Evolutionary conservation across 129 eudicot species (phyloP), one percentile per base, ranked within the genome.

Genomic region (Escallonia herrerae): DNA sequence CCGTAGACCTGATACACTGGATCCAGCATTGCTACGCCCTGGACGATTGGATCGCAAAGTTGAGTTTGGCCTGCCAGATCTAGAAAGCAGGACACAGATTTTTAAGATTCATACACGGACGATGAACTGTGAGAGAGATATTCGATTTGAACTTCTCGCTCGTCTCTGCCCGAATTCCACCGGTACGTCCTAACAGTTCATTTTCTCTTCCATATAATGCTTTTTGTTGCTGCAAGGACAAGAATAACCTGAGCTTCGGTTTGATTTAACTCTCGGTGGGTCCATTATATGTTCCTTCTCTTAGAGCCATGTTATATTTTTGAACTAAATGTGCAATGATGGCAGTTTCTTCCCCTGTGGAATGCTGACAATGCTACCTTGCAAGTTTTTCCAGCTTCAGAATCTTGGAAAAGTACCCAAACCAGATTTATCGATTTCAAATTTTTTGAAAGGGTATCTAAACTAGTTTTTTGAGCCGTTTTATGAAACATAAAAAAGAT

Each of bases 141-240:
- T 94, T 11, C 87, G 99, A 3, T 94, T 89, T 76, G 99, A 94
- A 70, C 99, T 94, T 66, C 75, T 94, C 64, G 95, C 99, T 45
- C 95, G 97, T 39, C 96, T 94, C 52, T 94, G 99, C 85, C 99
- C 99, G 13, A 94, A 94, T 74, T 86, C 99, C 48, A 94, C 99
- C 22, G 99, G 99, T 94, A 80, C 8, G 15, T 67, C 22, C 39
- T 56, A 15, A 45, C 13, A 7, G 42, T 49, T 65, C 1, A 9
- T 40, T 7, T 51, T 40, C 5, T 1, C 45, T 15, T 4, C 41
- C 50, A n/a, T 43, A 8, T 8, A 42, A 48, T 4, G 41, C 33
- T 48, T 6, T 40, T 50, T 64, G 4, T 1, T 49, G 56, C 54
- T 38, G 33, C 64, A 44, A 12, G 55, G 51, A 61, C 10, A 49